phyloP scores from a whole-genome alignment of 768 basidiomycete genomes.

The Trametes sanguinea region DNA sequence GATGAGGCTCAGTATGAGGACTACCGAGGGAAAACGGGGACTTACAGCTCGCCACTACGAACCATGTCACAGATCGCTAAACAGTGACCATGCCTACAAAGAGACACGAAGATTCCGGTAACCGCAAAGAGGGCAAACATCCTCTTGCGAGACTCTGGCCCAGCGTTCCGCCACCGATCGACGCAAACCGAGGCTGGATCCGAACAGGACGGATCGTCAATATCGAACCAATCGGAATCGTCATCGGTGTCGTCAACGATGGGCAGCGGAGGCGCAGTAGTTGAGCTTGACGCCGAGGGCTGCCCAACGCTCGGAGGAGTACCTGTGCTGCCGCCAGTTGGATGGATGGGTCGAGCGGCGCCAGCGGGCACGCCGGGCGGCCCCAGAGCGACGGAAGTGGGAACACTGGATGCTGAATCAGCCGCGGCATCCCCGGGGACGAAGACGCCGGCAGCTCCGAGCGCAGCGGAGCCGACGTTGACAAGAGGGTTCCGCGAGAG shows the following conservation, averaged over 20 bases:
- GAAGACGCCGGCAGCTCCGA: too few species aligned
- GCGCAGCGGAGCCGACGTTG: too few species aligned
- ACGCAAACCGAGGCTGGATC: constrained; percentile 14
- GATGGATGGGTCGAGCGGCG: too few species aligned
- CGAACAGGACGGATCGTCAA: neutral
- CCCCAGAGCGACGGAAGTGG: too few species aligned
- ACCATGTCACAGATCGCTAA: constrained; percentile 30
- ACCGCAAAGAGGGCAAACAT: constrained; percentile 27
- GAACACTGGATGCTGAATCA: too few species aligned
- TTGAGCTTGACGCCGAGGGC: too few species aligned
- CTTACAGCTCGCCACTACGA: constrained; percentile 32
- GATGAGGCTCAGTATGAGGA: neutral
- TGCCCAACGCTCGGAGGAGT: too few species aligned
- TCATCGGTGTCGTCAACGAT: neutral
- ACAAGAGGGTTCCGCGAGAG: too few species aligned
- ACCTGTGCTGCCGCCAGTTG: too few species aligned
- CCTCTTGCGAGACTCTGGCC: constrained; percentile 22
- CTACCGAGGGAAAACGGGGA: neutral
- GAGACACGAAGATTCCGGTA: constrained; percentile 26
- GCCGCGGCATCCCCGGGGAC: too few species aligned
- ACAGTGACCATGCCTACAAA: constrained; percentile 28
- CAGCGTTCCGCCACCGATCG: constrained; percentile 23
- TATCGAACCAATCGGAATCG: neutral
- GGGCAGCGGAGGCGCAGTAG: neutral
- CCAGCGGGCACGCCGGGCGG: too few species aligned